Evolutionary conservation across 305 asterid species (phyloP), one percentile per base, ranked within the genome.

Genomic region (Fraxinus baroniana): DNA sequence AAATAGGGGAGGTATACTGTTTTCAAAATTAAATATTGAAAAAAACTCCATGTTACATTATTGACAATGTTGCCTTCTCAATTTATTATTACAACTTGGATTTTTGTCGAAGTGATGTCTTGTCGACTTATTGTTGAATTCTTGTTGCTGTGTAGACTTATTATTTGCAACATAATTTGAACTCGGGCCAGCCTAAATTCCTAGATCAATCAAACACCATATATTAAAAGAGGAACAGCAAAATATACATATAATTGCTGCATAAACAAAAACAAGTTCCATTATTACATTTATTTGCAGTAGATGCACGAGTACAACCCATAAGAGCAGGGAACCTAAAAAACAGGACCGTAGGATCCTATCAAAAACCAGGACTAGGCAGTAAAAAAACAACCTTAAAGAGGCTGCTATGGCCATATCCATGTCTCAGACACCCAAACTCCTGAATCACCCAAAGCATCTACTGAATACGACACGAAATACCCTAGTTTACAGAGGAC

Each of bases 321-420:
- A 68, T 26, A 87, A 66, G 79, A 78, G 46, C 73, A 73, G 81
- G 81, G 80, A 57, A 87, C 79, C 89, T 79, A 89, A 78, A 81
- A 84, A 85, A 86, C 82, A 90, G 90, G 91, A 89, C 35, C 36
- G 17, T 30, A 71, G 60, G 80, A 85, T 86, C 92, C 90, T 76
- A 83, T 28, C 71, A 83, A 89, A 91, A 86, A 78, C 87, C 9
- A 73, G 89, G 88, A 87, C 91, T 74, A 26, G 88, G 75, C 66
- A 30, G 55, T 71, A 86, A 85, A 86, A 87, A 87, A 39, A 8
- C 91, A 87, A 86, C 91, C 91, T 68, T 5, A 9, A 52, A 4
- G 15, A 77, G 80, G 87, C 80, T 83, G 78, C 84, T 83, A 86
- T 79, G 89, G 85, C 87, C 92, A 68, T 37, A 89, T 86, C 91